phyloP scores from a whole-genome alignment of 1,284 basidiomycete genomes.

The Neonothopanus nambi region DNA sequence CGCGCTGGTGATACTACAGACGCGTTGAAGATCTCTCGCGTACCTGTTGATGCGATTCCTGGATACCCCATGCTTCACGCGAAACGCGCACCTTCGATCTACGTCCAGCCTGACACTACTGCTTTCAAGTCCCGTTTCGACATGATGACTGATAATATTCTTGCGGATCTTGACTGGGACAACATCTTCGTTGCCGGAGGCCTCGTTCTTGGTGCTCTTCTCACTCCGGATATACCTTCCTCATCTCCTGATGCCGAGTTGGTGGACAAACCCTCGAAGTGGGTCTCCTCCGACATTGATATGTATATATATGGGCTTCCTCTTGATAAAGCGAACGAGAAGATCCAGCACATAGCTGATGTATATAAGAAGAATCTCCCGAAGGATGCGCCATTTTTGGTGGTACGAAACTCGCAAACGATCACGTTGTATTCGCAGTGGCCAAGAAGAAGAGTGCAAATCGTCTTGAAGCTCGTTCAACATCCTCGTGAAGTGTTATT shows the following conservation, averaged over 20 bases:
- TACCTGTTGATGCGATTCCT: constrained; percentile 1
- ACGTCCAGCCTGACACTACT: constrained; percentile 7
- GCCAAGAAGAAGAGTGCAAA: constrained; percentile 20
- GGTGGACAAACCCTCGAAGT: constrained; percentile 7
- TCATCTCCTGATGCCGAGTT: not conserved
- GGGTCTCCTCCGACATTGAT: constrained; percentile 21
- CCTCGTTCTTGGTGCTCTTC: constrained; percentile 9
- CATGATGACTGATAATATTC: constrained; percentile 9
- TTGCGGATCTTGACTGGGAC: constrained; percentile 12
- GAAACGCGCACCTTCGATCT: not conserved
- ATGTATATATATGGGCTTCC: constrained; percentile 21
- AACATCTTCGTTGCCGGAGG: constrained; percentile 16
- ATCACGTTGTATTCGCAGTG: constrained; percentile 21
- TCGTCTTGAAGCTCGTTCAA: constrained; percentile 20
- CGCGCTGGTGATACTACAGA: not conserved
- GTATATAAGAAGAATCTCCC: constrained; percentile 17
- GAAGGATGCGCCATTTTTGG: constrained; percentile 13
- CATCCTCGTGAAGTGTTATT: constrained; percentile 19
- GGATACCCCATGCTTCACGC: constrained; percentile 9
- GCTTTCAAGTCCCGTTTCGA: constrained; percentile 8
- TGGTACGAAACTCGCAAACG: constrained; percentile 20
- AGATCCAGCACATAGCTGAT: constrained; percentile 17
- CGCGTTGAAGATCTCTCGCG: constrained; percentile 1
- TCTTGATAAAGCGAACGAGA: constrained; percentile 14
- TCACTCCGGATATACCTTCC: constrained; percentile 12